These are phyloP conservation scores for Cinnamomum micranthum DNA, from an alignment of 164 flowering plant genomes.

Conservation along the genomic window DNA sequence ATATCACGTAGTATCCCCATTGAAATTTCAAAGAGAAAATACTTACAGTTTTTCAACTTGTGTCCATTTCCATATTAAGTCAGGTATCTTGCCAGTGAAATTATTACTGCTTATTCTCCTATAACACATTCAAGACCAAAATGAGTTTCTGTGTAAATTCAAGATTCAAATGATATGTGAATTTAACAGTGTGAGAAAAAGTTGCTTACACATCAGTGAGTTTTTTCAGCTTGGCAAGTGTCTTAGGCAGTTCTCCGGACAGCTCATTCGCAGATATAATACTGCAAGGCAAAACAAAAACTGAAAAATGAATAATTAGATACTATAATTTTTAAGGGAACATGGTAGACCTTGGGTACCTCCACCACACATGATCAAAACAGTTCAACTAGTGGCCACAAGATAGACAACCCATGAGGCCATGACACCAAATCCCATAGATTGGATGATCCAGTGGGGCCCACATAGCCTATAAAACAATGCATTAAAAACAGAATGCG, in stretches of 20 bases:
- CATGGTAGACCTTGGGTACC: background rate
- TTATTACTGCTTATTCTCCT: constrained; percentile 67
- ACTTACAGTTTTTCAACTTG: constrained; percentile 51
- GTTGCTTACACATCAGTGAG: constrained; percentile 61
- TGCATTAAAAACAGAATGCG: background rate
- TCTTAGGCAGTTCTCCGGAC: constrained; percentile 56
- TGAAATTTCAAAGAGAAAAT: background rate
- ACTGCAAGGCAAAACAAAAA: constrained; percentile 20
- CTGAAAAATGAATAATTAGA: background rate
- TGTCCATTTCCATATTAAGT: constrained; percentile 67
- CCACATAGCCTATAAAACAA: background rate
- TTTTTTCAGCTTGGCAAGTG: constrained; percentile 44
- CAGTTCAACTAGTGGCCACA: background rate
- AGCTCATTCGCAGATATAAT: constrained; percentile 61
- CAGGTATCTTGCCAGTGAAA: constrained; percentile 68
- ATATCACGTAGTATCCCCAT: background rate
- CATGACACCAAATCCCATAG: background rate
- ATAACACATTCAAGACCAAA: constrained; percentile 19
- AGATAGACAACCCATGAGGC: background rate
- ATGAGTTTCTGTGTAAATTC: background rate
- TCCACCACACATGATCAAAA: background rate
- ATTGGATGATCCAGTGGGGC: background rate
- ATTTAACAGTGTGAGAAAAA: background rate
- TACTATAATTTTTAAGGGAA: background rate
- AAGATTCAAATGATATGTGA: background rate